Evolutionary conservation across 139 green algal species (phyloP), one percentile per base, ranked within the genome.

Genomic region (Ulvella scutata): DNA sequence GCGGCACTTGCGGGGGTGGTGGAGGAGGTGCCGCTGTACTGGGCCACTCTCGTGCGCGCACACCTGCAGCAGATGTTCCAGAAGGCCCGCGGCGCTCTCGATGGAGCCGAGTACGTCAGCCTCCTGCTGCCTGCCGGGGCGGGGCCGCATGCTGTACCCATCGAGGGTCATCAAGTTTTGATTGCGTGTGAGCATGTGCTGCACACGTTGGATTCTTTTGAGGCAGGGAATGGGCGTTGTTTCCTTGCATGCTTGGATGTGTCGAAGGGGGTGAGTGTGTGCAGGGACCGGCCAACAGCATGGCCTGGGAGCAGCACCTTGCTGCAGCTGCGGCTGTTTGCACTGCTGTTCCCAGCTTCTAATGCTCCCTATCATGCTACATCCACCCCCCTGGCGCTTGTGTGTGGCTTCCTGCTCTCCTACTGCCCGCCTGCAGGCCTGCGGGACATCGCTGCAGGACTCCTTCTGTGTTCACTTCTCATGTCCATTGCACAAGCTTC

Each of bases 321-420:
- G 61, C 79, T 96, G 62, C 85, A 94, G 76, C 81, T 98, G 17
- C 84, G 87, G 67, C 91, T 98, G 4, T 94, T 92, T 74, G 59
- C 80, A 17, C 79, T 76, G 13, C 79, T 96, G 31, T 98, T 97
- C 81, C 93, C 92, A 1, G 78, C 82, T 9, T 87, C 81, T 9
- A 94, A 98, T 76, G n/a, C n/a, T n/a, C 82, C 84, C 51, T 79
- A 86, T 3, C 94, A 98, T 77, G 84, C 91, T 0, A 92, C 97
- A 23, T 77, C 85, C 2, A 97, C 89, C 0, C 91, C 92, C 0
- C 77, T 81, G 0, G 76, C 84, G 0, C 74, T 96, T 26, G 78
- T 97, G 34, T 4, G 88, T 0, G 76, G 72, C 51, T 67, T 67
- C 51, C 51, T 67, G 51, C 51, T 89, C 31, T 35, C 82, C 28